Base-by-base conservation (phyloP, 2,329 filamentous ascomycete genomes). In the Penicillium sp. region DNA sequence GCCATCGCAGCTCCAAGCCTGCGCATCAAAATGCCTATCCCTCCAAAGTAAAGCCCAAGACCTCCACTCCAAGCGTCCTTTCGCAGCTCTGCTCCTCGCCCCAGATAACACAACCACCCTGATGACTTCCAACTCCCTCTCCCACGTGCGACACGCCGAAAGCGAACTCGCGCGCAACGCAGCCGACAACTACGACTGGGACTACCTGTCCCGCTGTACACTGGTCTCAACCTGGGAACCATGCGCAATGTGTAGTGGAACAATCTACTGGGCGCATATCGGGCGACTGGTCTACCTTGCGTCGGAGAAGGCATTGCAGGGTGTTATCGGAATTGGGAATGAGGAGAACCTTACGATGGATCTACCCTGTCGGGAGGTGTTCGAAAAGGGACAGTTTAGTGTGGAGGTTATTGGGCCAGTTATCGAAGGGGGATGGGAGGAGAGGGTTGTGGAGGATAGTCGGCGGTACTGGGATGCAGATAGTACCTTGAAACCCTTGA, bases 191-290 rank as follows among this genome's bases (percentile, higher is more conserved):
- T 83, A 78, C 62, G 69, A 75, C 3, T 77, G 79, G 58, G 72
- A 75, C 14, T 84, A 79, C 61, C 73, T 84, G 2, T 79, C 77
- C 70, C 65, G 63, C 37, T 83, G 80, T 62, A 82, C 80, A 0
- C 66, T 83, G 39, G 77, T 82, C 47, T 79, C 76, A 22, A 83
- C 81, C 11, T 83, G 82, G 81, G 82, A 84, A 66, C 81, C 81
- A 2, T 84, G 82, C 58, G 80, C 79, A 21, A 83, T 84, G 81
- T 84, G 80, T 62, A 68, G 72, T 37, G 76, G 74, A 5, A 77
- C 78, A 2, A 73, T 79, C 45, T 78, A 80, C 61, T 83, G 81
- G 81, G 80, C 80, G 39, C 78, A 82, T 62, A 83, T 84, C 55
- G 82, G 81, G 6, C 72, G 81, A 3, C 67, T 84, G 35, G 73